These are phyloP conservation scores for Botrytis elliptica DNA, from an alignment of 2,329 filamentous ascomycete genomes.

Conservation along the genomic window DNA sequence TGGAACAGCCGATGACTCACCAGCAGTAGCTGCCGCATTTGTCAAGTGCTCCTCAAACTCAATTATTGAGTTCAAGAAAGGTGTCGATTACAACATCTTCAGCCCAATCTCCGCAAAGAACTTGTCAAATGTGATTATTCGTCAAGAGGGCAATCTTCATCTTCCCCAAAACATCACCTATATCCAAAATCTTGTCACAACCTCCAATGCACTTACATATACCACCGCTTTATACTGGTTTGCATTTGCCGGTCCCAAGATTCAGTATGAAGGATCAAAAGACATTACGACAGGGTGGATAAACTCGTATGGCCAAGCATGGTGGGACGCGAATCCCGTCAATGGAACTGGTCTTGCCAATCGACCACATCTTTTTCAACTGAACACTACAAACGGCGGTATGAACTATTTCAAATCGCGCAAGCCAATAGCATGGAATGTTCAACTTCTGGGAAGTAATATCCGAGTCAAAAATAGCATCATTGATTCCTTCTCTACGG, in stretches of 20 bases:
- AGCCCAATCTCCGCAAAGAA: constrained; percentile 43
- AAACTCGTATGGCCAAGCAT: constrained; percentile 46
- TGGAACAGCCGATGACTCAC: constrained; percentile 43
- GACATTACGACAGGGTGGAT: constrained; percentile 46
- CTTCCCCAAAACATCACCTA: constrained; percentile 44
- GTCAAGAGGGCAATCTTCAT: constrained; percentile 46
- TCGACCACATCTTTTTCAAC: constrained; percentile 44
- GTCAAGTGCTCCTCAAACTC: constrained; percentile 40
- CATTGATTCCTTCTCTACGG: constrained; percentile 35
- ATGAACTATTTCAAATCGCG: constrained; percentile 44
- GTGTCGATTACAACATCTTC: constrained; percentile 46
- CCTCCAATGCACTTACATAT: constrained; percentile 37
- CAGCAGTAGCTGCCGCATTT: constrained; percentile 42
- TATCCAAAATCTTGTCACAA: constrained; percentile 41
- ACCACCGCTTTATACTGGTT: constrained; percentile 42
- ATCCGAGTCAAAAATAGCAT: constrained; percentile 44
- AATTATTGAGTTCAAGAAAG: constrained; percentile 42
- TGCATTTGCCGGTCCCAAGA: constrained; percentile 38
- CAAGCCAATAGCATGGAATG: constrained; percentile 47
- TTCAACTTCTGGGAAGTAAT: constrained; percentile 43
- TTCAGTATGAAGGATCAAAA: constrained; percentile 40
- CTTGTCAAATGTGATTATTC: constrained; percentile 45
- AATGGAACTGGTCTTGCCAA: constrained; percentile 42
- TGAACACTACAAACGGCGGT: constrained; percentile 41
- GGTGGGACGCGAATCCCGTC: constrained; percentile 46